A percentile compares a stretch with the other conserved stretches of the same genome.
Conservation (phyloP, 2,329 filamentous ascomycete species). For the Hypoxylon sp. region DNA sequence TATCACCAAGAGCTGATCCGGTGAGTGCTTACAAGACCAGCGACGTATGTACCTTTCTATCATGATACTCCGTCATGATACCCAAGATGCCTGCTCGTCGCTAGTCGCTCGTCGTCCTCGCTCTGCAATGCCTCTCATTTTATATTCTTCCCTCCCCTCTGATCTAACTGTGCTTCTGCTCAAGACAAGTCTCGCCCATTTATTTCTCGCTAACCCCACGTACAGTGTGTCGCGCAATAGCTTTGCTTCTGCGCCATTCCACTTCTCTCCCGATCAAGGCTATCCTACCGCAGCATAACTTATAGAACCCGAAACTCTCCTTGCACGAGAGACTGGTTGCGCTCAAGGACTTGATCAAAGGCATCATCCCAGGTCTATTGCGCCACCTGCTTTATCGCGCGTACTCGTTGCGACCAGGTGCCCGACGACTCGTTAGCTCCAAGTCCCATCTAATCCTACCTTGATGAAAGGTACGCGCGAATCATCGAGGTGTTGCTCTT, state of each 20-base stretch:
- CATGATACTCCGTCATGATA: too few relatives aligned
- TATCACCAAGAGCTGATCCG: slow-evolving; percentile 32
- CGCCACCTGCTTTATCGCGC: not conserved
- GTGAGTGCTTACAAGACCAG: too few relatives aligned
- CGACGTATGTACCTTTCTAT: too few relatives aligned
- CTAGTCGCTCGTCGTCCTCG: not conserved
- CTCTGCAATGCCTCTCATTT: slow-evolving; percentile 1
- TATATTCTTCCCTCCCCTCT: not conserved
- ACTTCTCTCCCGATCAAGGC: slow-evolving; percentile 11
- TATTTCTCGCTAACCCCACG: slow-evolving; percentile 23
- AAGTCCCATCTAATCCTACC: not conserved
- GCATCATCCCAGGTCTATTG: not conserved
- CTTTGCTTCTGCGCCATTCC: slow-evolving; percentile 10
- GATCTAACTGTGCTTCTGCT: not conserved
- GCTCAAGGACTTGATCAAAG: slow-evolving; percentile 7
- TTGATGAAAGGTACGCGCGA: not conserved
- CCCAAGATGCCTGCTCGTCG: too few relatives aligned
- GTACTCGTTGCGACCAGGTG: slow-evolving; percentile 13
- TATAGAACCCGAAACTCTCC: slow-evolving; percentile 10
- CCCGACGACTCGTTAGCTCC: slow-evolving; percentile 9
- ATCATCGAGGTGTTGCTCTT: slow-evolving; percentile 1
- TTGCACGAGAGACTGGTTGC: not conserved
- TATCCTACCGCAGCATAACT: slow-evolving; percentile 5
- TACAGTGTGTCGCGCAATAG: slow-evolving; percentile 19
- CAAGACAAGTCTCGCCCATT: slow-evolving; percentile 1